phyloP scores from a whole-genome alignment of 306 rosid genomes.

The Cucurbita pepo region DNA sequence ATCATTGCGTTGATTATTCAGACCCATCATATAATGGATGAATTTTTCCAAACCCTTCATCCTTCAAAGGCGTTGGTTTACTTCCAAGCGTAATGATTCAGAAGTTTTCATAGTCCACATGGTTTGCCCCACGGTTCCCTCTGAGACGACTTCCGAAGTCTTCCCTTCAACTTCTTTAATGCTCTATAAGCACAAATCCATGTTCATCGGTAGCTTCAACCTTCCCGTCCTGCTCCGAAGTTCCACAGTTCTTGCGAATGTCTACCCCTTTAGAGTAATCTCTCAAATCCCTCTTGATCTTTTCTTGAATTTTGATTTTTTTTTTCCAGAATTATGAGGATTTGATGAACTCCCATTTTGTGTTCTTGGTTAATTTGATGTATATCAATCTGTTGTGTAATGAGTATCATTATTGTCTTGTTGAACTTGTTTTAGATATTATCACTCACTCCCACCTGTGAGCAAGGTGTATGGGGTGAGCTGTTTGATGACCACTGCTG shows the following conservation, averaged over 20 bases:
- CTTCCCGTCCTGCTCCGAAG: background rate
- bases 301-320: background rate
- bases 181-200: background rate
- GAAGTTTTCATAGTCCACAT: background rate
- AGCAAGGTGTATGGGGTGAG: conserved; percentile 57
- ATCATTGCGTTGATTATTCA: background rate
- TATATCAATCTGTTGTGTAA: background rate
- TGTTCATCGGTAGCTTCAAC: background rate
- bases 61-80: background rate
- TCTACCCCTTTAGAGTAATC: conserved; percentile 63
- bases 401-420: background rate
- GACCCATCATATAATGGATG: background rate
- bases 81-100: background rate
- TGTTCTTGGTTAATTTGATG: background rate
- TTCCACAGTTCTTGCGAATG: conserved; percentile 21
- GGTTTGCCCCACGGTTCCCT: background rate
- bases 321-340: background rate
- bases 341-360: background rate
- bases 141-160: background rate
- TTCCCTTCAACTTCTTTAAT: background rate
- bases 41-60: background rate
- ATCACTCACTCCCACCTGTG: conserved; percentile 54
- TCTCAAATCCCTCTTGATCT: background rate
- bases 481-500: conserved; percentile 49
- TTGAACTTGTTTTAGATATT: conserved; percentile 30